Base-by-base conservation (phyloP, 352 stramenopile genomes). In the Globisporangium megalacanthum region DNA sequence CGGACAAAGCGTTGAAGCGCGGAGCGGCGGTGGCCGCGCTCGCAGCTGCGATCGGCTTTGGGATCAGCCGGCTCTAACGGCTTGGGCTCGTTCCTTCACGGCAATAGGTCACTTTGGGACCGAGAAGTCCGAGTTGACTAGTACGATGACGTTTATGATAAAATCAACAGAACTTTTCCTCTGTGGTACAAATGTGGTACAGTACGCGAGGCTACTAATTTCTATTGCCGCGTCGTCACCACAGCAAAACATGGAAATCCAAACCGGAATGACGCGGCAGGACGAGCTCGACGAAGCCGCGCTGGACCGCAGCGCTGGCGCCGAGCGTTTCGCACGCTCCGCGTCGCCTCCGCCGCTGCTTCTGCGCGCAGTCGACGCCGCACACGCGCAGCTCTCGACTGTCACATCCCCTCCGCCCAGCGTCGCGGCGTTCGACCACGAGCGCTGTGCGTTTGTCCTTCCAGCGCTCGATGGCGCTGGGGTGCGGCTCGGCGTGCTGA, bases 1-100 rank as follows among this genome's bases (percentile, higher is more conserved):
- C 77, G 4, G 64, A 87, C 57, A 73, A 77, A 56, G 68, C 75
- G 10, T 50, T 88, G 7, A 61, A 66, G 29, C 77, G 77, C 1
- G 72, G 60, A 1, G 66, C 77, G n/a, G 73, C 69, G 0, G 60
- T 79, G 20, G 73, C 73, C 0, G 75, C 72, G 15, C 57, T 85
- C 49, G 47, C 75, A 17, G 69, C 79, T 3, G 77, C 78, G 1
- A 20, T 73, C 5, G 56, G 72, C 14, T 52, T 85, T 35, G 56
- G 56, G 69, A 70, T 69, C 58, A 79, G 64, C 54, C 65, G 25
- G 25, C 25, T 29, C 25, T 29, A 29, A 29, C 25, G 25, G 25
- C 25, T 29, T 29, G 25, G 25, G 25, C 25, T 29, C 25, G 25
- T 29, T 29, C 25, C 25, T 29, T 29, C 25, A 29, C 25, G 25